Conservation (phyloP, 2,329 filamentous ascomycete genomes). For the Fusarium sp. region DNA sequence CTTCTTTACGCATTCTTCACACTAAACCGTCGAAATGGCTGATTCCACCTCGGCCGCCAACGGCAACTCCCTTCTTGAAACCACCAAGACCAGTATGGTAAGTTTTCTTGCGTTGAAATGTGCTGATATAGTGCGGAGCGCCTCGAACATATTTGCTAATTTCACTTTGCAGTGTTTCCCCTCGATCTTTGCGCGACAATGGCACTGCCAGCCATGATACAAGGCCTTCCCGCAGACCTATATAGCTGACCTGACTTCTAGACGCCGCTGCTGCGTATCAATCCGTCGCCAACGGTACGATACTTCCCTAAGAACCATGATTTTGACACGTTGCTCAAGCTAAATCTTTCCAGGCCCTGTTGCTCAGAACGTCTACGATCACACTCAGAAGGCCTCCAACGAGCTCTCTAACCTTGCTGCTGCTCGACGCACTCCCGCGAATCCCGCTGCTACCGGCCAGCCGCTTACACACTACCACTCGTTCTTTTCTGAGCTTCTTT, state of each 20-base stretch:
- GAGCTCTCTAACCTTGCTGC: constrained; percentile 69
- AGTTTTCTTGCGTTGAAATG: constrained; percentile 39
- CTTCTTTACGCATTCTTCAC: constrained; percentile 10
- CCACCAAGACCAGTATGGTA: constrained; percentile 65
- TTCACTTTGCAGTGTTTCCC: constrained; percentile 19
- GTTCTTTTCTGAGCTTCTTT: constrained; percentile 74
- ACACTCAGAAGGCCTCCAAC: constrained; percentile 62
- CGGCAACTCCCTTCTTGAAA: constrained; percentile 56
- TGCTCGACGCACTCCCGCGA: constrained; percentile 63
- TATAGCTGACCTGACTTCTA: constrained; percentile 48
- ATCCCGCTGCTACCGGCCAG: constrained; percentile 67
- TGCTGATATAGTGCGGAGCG: constrained; percentile 15
- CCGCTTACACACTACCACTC: constrained; percentile 76
- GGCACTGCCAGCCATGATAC: background rate
- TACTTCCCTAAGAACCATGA: constrained; percentile 29
- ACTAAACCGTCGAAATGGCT: constrained; percentile 43
- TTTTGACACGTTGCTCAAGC: constrained; percentile 22
- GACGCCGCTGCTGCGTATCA: constrained; percentile 61
- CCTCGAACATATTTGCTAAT: constrained; percentile 37
- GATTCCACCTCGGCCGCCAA: constrained; percentile 52
- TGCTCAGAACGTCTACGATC: constrained; percentile 66
- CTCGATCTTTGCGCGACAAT: constrained; percentile 2
- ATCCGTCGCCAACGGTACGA: constrained; percentile 57
- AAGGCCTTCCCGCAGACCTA: background rate
- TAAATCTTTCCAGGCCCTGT: constrained; percentile 59